Conservation (phyloP, 306 rosid species). For the Fagus crenata region DNA sequence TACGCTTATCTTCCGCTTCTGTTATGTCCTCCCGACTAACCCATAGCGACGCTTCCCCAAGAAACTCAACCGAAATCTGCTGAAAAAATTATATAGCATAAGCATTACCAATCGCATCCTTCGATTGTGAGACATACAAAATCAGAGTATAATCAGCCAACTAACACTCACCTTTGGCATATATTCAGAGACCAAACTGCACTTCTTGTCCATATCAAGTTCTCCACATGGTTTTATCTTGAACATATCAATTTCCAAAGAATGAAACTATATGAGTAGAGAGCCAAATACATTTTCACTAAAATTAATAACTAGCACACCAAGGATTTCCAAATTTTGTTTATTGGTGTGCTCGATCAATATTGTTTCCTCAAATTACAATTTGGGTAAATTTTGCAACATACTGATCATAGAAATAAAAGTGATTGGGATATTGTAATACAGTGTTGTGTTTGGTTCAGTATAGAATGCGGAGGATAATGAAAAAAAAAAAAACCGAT, state of each 20-base stretch:
- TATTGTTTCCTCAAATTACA: background rate
- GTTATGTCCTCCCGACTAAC: constrained; percentile 33
- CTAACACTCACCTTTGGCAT: constrained; percentile 48
- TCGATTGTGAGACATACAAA: background rate
- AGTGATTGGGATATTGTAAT: too few relatives aligned
- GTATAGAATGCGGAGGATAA: too few relatives aligned
- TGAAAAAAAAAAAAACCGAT: too few relatives aligned
- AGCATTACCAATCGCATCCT: background rate
- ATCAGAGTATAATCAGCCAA: constrained; percentile 9
- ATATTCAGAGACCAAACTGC: constrained; percentile 51
- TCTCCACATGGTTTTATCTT: constrained; percentile 70
- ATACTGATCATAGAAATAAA: background rate
- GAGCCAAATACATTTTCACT: background rate
- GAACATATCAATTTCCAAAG: background rate
- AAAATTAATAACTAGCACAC: background rate
- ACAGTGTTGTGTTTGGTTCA: too few relatives aligned
- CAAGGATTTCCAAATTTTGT: too few relatives aligned
- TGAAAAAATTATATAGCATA: constrained; percentile 7
- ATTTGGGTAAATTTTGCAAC: background rate
- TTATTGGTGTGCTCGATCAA: background rate
- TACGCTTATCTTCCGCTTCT: constrained; percentile 12
- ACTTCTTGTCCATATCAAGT: constrained; percentile 50
- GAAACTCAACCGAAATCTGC: constrained; percentile 65
- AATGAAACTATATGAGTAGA: background rate
- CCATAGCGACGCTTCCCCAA: constrained; percentile 50